Evolutionary conservation across 768 basidiomycete species (phyloP).

Genomic region (Leccinellum luteum): DNA sequence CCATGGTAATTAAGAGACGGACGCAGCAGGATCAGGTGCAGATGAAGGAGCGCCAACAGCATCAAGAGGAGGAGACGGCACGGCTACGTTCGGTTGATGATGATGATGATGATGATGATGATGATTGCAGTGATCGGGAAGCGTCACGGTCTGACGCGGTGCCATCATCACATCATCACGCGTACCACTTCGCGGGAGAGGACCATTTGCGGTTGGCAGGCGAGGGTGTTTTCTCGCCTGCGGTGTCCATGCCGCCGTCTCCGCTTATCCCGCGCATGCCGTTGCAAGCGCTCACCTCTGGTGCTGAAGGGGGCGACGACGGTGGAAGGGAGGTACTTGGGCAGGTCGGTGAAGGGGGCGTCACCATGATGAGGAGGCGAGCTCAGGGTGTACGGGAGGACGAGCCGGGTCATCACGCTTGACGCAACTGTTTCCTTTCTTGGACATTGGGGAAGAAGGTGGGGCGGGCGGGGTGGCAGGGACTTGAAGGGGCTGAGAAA

Average conservation of each 20-base stretch:
- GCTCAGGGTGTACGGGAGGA: constrained; percentile 3
- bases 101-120: not conserved
- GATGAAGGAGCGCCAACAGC: not conserved
- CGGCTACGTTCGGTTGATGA: not conserved
- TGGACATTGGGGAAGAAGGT: not conserved
- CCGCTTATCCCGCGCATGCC: constrained; percentile 48
- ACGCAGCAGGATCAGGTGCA: not conserved
- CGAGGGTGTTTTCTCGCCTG: constrained; percentile 73
- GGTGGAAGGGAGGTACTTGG: constrained; percentile 1
- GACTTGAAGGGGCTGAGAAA: not conserved
- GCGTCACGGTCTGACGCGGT: not conserved
- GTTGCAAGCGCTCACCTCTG: constrained; percentile 12
- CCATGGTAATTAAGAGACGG: not conserved
- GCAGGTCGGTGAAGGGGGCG: constrained; percentile 10
- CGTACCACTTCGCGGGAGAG: constrained; percentile 54
- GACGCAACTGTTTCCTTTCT: constrained; percentile 1
- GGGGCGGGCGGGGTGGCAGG: not conserved
- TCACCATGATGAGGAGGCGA: constrained; percentile 21
- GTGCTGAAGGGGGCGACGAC: constrained; percentile 1
- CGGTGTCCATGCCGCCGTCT: constrained; percentile 62
- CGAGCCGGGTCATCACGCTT: constrained; percentile 3
- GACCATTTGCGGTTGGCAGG: constrained; percentile 57
- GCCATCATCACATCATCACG: constrained; percentile 29
- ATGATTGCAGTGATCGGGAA: not conserved
- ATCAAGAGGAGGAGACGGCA: not conserved